Evolutionary conservation across 371 early-diverging fungal species (phyloP).

Genomic region (Mucor plumbeus): DNA sequence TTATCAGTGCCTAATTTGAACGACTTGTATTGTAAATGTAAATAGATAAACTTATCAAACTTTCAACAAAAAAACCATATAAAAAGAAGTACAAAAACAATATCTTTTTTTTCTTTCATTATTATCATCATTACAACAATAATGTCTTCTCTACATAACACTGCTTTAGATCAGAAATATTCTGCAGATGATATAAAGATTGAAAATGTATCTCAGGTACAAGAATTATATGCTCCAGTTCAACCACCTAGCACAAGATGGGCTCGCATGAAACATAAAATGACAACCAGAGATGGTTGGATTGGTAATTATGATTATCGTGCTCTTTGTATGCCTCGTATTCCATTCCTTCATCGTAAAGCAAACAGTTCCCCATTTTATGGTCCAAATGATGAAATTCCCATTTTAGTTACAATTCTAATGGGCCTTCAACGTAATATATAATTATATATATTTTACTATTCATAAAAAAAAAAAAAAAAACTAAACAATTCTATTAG

Average conservation of each 20-base stretch:
- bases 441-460: neutral
- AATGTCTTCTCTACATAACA: neutral
- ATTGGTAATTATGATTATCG: slow-evolving; percentile 35
- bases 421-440: slow-evolving; percentile 35
- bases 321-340: slow-evolving; percentile 27
- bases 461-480: slow-evolving; percentile 3
- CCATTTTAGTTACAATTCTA: slow-evolving; percentile 18
- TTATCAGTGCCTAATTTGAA: slow-evolving; percentile 3
- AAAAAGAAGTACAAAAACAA: slow-evolving; percentile 1
- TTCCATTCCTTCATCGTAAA: slow-evolving; percentile 23
- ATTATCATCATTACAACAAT: neutral
- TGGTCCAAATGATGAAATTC: slow-evolving; percentile 29
- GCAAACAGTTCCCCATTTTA: slow-evolving; percentile 26
- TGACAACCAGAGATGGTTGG: slow-evolving; percentile 34
- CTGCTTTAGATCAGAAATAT: slow-evolving; percentile 16
- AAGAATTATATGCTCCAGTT: slow-evolving; percentile 14
- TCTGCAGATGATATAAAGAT: slow-evolving; percentile 10
- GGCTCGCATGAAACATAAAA: slow-evolving; percentile 12
- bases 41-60: slow-evolving; percentile 1
- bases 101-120: neutral
- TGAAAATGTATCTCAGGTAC: slow-evolving; percentile 8
- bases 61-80: neutral
- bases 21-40: too few species aligned
- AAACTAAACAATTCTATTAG: slow-evolving; percentile 13
- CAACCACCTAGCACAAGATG: slow-evolving; percentile 14